Evolutionary conservation across 768 basidiomycete species (phyloP).

Genomic region (Agrocybe chaxingu): DNA sequence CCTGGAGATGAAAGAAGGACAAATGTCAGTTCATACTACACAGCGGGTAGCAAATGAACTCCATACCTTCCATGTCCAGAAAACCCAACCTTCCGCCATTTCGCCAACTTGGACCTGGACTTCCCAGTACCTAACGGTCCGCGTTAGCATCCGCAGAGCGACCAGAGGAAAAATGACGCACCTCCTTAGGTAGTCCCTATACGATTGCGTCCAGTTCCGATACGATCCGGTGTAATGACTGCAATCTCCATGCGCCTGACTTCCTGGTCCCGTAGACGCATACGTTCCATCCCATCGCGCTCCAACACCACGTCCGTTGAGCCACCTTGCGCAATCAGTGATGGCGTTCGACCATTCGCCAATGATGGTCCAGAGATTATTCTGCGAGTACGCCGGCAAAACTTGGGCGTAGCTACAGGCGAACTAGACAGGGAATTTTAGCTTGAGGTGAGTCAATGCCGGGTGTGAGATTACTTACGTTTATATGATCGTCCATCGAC

Average conservation of each 20-base stretch:
- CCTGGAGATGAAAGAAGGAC: constrained; percentile 8
- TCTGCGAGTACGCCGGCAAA: constrained; percentile 42
- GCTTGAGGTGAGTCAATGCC: background rate
- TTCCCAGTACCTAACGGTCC: constrained; percentile 65
- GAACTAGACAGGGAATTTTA: constrained; percentile 26
- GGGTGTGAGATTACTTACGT: constrained; percentile 28
- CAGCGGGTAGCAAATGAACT: background rate
- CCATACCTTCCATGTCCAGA: constrained; percentile 76
- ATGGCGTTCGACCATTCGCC: constrained; percentile 79
- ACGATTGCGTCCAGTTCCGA: constrained; percentile 54
- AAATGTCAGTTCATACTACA: background rate
- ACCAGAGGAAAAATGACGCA: constrained; percentile 26
- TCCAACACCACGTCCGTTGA: constrained; percentile 75
- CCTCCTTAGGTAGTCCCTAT: constrained; percentile 61
- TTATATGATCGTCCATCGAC: constrained; percentile 54
- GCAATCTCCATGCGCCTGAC: constrained; percentile 58
- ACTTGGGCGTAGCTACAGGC: constrained; percentile 50
- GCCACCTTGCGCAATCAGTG: constrained; percentile 76
- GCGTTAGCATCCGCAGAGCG: background rate
- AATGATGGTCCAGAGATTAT: constrained; percentile 69
- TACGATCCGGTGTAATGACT: constrained; percentile 58
- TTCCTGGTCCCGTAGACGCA: constrained; percentile 31
- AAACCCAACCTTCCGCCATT: constrained; percentile 67
- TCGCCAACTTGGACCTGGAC: constrained; percentile 77
- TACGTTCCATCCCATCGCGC: constrained; percentile 66